Evolutionary conservation across 163 green algal genomes (phyloP), one percentile per base, ranked within the genome.

Genomic region (Chloromonas sp.): DNA sequence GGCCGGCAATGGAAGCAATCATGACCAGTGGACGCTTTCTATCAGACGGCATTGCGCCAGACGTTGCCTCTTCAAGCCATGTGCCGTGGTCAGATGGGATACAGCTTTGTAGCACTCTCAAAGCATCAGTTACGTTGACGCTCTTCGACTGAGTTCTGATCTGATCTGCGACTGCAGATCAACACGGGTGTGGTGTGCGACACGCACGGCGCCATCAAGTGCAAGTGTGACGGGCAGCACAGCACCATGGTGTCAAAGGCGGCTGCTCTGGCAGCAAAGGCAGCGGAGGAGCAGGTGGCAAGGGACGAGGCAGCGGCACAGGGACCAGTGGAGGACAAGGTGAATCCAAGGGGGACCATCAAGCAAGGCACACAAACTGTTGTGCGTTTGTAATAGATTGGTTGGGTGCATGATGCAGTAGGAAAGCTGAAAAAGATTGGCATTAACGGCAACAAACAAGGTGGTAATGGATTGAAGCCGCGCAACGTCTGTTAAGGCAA

Each of bases 151-250:
- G 36, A 36, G 36, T 36, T 36, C 36, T 36, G 36, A 36, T 36
- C 36, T 36, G 36, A 36, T 36, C 36, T 36, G 36, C 15, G 13
- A 60, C 74, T 36, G 74, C 81, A 87, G 14, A 86, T 94, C 0
- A 86, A 92, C 78, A 86, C 87, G 14, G 71, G 58, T 0, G 84
- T 86, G 0, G 14, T 70, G 15, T 94, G 91, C 74, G 90, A 94
- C 77, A 94, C 91, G 0, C 91, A 94, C 88, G 78, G 58, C 0
- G 87, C 89, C 84, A 93, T 94, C 87, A 93, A 92, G 81, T 94
- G 91, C 88, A 71, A 61, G 60, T 94, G 91, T 78, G 82, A 84
- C 61, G 84, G 87, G 61, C 88, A 59, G 59, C 0, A 57, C 0
- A 58, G 2, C 2, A 86, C 83, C n/a, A 85, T 84, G 81, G 70